Conservation (phyloP, 1,139 yeast genomes). For the Eremothecium coryli region DNA sequence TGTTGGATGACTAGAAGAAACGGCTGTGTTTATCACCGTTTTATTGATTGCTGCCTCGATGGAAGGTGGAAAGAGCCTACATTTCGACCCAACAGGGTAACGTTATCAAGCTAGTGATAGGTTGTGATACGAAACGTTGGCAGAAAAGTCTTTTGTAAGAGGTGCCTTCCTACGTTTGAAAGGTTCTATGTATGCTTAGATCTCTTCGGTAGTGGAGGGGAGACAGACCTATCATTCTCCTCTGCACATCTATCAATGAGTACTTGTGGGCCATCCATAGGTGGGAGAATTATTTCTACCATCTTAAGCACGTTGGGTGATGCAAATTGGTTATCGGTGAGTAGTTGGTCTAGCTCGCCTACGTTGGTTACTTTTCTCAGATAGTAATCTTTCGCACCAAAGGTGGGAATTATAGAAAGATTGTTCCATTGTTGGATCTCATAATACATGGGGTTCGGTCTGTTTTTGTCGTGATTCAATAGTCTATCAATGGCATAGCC, state of each 20-base stretch:
- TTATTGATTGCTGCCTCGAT: too few species aligned
- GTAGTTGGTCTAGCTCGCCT: constrained; percentile 40
- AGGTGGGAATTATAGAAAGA: constrained; percentile 51
- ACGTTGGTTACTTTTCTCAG: constrained; percentile 43
- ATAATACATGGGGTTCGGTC: constrained; percentile 62
- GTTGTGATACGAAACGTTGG: too few species aligned
- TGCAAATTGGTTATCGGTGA: constrained; percentile 41
- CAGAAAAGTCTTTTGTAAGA: too few species aligned
- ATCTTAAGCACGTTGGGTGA: constrained; percentile 57
- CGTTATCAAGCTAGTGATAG: too few species aligned
- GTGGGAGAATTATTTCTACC: constrained; percentile 69
- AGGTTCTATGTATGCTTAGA: too few species aligned
- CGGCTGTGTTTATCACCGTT: too few species aligned
- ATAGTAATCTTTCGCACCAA: constrained; percentile 63
- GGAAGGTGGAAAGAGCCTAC: too few species aligned
- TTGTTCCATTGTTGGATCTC: constrained; percentile 82
- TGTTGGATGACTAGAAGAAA: too few species aligned
- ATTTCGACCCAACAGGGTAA: too few species aligned
- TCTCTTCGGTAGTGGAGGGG: too few species aligned
- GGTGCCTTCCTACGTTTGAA: too few species aligned
- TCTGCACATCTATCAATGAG: constrained; percentile 61
- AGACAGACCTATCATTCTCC: too few species aligned
- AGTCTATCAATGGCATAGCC: constrained; percentile 86
- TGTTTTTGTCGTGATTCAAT: constrained; percentile 49
- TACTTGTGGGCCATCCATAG: constrained; percentile 72